Base-by-base conservation (phyloP, 345 rosid species). In the Ceriops zippeliana region DNA sequence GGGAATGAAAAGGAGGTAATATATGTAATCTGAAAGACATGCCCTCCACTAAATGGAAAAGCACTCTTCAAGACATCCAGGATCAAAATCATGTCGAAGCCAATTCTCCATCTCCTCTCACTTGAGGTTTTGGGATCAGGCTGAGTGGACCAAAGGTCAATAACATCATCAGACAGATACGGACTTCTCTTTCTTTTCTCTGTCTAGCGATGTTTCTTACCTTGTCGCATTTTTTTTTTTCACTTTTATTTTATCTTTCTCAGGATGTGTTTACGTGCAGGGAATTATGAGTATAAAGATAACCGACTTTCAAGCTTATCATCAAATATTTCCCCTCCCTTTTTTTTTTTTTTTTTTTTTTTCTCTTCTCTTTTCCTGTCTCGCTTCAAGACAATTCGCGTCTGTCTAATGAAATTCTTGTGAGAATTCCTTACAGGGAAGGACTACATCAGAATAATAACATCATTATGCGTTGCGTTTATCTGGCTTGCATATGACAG, bases 111-210 rank as follows among this genome's bases (percentile, higher is more conserved):
- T 64, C 71, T 54, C 62, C 59, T 56, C 57, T 61, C 69, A 58
- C 77, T 64, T 52, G 51, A 31, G 68, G 68, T 69, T 42, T 52
- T 61, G 67, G 72, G 67, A 69, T 63, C 76, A 53, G 78, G 61
- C 61, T 72, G 76, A 77, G 81, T 80, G 78, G 80, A 75, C 42
- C 58, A 54, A 28, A n/a, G 57, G 85, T 85, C 86, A 87, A 82
- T 82, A 75, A 69, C 65, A 69, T 79, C 82, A 78, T 85, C 47
- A 79, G 83, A 83, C 87, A 85, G 68, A 81, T 42, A 6, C 57
- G 59, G 85, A 87, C 84, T 57, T 13, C 46, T 31, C 77, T 82
- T 82, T 85, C 84, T 71, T 81, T 80, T 85, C 89, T 30, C 2
- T 85, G 85, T 85, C 85, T 71, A 22, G 21, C 30, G 73, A 66